Base-by-base conservation (phyloP, 2,329 filamentous ascomycete species). In the Colletotrichum falcatum region DNA sequence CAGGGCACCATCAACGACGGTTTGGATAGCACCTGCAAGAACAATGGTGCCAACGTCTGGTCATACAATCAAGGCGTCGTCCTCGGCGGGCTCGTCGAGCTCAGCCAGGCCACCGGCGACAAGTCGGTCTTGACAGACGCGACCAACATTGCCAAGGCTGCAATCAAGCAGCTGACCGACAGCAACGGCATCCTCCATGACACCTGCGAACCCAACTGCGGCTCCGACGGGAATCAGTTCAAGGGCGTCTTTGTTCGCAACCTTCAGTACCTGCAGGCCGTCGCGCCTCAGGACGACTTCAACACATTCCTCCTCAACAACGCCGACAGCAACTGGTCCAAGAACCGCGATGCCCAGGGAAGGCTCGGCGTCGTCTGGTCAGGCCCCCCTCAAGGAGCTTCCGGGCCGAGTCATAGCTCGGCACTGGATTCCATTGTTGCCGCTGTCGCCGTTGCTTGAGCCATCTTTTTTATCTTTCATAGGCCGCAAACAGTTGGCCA, bases 191-290 rank as follows among this genome's bases (percentile, higher is more conserved):
- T 90, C 33, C 79, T 91, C 3, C 82, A 82, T 35, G 86, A 88
- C 33, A 73, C 77, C 3, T 87, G 86, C 72, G 85, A 86, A 66
- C 78, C 81, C 49, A 74, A 81, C 73, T 87, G 84, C 64, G 83
- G 81, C 14, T 77, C 75, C 23, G 86, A 90, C 70, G 86, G 83
- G 1, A 84, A 87, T 42, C 89, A 92, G 75, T 94, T 94, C 85
- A 94, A 94, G 79, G 92, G 92, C 4, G 83, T 93, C 44, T 92
- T 93, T 73, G 84, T 88, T 20, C 85, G 90, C 26, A 92, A 92
- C 75, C 80, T 94, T 26, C 83, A 85, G 42, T 85, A 87, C 65
- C 79, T 94, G 42, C 83, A 91, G 28, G 75, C 80, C 1, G 86
- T 79, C 3, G 84, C 84, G 1, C 86, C 87, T 0, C 80, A 86